Conservation (phyloP, 169 alveolate genomes). For the Condylostoma magnum region DNA sequence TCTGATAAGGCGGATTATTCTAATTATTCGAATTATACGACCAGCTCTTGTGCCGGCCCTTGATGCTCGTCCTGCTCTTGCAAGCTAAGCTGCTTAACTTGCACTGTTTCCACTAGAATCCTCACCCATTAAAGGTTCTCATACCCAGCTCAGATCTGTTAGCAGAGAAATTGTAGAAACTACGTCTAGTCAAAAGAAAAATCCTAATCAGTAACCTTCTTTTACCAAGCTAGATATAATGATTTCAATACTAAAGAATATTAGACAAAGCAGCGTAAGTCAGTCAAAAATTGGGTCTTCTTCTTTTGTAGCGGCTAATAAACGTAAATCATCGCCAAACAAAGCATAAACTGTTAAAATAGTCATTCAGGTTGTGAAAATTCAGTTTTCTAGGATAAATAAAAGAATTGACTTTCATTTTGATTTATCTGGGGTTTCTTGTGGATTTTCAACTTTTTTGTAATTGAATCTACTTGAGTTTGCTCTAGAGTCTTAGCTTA, state of each 20-base stretch:
- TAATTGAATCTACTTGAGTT: too few relatives aligned
- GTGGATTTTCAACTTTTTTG: too few relatives aligned
- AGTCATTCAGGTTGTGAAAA: slow-evolving; percentile 27
- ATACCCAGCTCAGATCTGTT: slow-evolving; percentile 76
- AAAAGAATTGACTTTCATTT: too few relatives aligned
- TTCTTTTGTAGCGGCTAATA: background rate
- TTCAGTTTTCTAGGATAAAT: slow-evolving; percentile 32
- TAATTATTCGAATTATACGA: slow-evolving; percentile 68
- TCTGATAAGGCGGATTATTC: slow-evolving; percentile 74
- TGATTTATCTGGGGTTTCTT: too few relatives aligned
- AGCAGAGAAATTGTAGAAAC: slow-evolving; percentile 70
- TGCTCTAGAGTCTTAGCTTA: too few relatives aligned
- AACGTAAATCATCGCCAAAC: slow-evolving; percentile 76
- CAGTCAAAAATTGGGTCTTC: slow-evolving; percentile 48
- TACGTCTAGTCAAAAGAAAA: slow-evolving; percentile 80
- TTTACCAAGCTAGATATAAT: slow-evolving; percentile 47
- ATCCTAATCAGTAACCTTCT: slow-evolving; percentile 61
- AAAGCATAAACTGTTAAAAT: slow-evolving; percentile 69
- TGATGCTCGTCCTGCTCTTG: slow-evolving; percentile 72
- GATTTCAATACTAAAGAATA: slow-evolving; percentile 58
- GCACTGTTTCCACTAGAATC: slow-evolving; percentile 15
- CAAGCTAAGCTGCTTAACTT: slow-evolving; percentile 32
- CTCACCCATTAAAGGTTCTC: slow-evolving; percentile 45
- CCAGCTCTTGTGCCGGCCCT: slow-evolving; percentile 73
- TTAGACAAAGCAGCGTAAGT: slow-evolving; percentile 38